phyloP scores from a whole-genome alignment of 495 filamentous ascomycete species.

The Podospora fimiseda region DNA sequence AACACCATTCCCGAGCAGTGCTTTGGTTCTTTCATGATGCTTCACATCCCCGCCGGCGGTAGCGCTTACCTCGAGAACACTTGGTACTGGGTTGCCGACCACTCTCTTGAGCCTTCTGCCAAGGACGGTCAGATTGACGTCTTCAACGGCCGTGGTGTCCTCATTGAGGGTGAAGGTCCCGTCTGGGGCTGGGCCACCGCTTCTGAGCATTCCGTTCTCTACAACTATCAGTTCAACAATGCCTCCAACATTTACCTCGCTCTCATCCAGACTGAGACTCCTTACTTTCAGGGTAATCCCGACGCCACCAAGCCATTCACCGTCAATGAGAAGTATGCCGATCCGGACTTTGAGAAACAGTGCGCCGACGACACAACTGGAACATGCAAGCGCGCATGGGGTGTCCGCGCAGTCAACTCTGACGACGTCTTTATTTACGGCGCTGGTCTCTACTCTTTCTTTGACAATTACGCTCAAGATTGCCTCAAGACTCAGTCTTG shows the following conservation, averaged over 20 bases:
- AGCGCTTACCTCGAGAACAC: conserved; percentile 82
- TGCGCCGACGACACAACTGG: conserved; percentile 52
- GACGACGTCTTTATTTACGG: conserved; percentile 67
- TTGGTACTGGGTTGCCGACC: conserved; percentile 95
- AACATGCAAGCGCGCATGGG: conserved; percentile 76
- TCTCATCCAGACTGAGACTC: conserved; percentile 85
- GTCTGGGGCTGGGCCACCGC: conserved; percentile 72
- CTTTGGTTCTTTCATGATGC: conserved; percentile 71
- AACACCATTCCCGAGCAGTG: conserved; percentile 51
- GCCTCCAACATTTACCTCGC: conserved; percentile 80
- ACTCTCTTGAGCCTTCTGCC: conserved; percentile 73
- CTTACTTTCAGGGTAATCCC: conserved; percentile 88
- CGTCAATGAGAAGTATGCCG: conserved; percentile 55
- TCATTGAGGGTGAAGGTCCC: conserved; percentile 61
- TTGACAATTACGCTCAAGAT: conserved; percentile 73
- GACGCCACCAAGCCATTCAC: conserved; percentile 62
- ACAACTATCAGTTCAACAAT: conserved; percentile 77
- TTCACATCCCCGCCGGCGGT: conserved; percentile 67
- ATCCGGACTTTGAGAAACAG: conserved; percentile 67
- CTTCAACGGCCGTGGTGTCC: conserved; percentile 82
- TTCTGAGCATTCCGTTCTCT: conserved; percentile 83
- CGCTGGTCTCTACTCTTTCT: conserved; percentile 80
- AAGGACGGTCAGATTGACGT: conserved; percentile 84
- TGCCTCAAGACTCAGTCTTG: conserved; percentile 72
- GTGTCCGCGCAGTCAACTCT: conserved; percentile 68